Evolutionary conservation across 495 filamentous ascomycete species (phyloP).

Genomic region (Neurospora sp.): DNA sequence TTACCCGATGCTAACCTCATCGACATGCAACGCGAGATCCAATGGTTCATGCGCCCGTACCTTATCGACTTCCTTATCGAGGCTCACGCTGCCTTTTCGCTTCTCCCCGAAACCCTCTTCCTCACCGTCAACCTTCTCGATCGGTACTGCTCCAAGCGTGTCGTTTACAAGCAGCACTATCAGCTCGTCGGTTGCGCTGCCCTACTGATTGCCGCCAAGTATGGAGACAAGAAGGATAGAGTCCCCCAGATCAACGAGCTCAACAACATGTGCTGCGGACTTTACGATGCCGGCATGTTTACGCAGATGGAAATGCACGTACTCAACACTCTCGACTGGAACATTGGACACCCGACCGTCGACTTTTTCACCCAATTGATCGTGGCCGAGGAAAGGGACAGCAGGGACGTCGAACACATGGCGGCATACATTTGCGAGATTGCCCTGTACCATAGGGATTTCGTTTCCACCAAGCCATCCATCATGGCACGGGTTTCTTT

Average conservation of each 20-base stretch:
- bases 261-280: conserved; percentile 96
- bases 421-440: conserved; percentile 89
- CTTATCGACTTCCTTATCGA: conserved; percentile 97
- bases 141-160: conserved; percentile 90
- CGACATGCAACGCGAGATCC: conserved; percentile 96
- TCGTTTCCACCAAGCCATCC: conserved; percentile 81
- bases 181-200: conserved; percentile 95
- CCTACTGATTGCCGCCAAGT: conserved; percentile 95
- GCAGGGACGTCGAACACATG: conserved; percentile 89
- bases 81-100: conserved; percentile 87
- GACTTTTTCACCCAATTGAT: conserved; percentile 82
- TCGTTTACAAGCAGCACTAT: conserved; percentile 99
- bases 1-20: conserved; percentile 94
- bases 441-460: conserved; percentile 90
- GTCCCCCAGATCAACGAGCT: conserved; percentile 93
- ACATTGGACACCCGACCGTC: conserved; percentile 89
- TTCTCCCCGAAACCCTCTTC: conserved; percentile 90
- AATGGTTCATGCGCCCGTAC: conserved; percentile 99
- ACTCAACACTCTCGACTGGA: conserved; percentile 93
- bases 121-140: conserved; percentile 94
- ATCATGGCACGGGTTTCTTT: conserved; percentile 82
- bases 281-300: conserved; percentile 99
- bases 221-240: conserved; percentile 94
- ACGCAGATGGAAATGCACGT: conserved; percentile 99
- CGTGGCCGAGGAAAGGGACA: conserved; percentile 56